Percentiles rank a stretch among this genome's conserved stretches.
phyloP scores from a whole-genome alignment of 495 filamentous ascomycete species.

The Podospora australis region DNA sequence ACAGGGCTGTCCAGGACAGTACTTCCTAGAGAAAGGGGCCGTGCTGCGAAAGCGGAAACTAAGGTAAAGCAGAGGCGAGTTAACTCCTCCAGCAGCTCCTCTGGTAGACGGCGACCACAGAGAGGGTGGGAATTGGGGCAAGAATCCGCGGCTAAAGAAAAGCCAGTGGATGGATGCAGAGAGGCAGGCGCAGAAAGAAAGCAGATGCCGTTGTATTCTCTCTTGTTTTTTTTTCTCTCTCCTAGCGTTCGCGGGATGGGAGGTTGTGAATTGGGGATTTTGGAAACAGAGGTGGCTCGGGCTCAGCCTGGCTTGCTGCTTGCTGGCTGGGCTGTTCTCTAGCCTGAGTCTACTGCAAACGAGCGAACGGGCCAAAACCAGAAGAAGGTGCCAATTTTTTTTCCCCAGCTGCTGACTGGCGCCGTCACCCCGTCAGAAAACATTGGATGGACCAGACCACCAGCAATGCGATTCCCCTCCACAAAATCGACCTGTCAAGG shows the following conservation, averaged over 20 bases:
- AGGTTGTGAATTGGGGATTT: constrained; percentile 14
- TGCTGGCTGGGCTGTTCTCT: too few species aligned
- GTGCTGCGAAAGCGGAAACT: constrained; percentile 13
- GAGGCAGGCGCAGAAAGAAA: constrained; percentile 3
- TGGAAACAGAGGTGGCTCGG: constrained; percentile 5
- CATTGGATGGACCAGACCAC: not conserved
- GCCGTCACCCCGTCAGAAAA: not conserved
- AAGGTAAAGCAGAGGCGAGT: constrained; percentile 15
- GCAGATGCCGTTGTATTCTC: not conserved
- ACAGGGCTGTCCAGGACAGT: constrained; percentile 12
- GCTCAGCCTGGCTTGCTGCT: not conserved
- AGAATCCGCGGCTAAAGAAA: constrained; percentile 6
- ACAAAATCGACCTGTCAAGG: too few species aligned
- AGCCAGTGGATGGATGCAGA: constrained; percentile 6
- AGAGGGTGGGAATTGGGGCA: constrained; percentile 13
- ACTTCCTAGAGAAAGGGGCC: not conserved
- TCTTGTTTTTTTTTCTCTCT: constrained; percentile 10
- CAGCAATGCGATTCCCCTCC: too few species aligned
- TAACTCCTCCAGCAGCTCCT: constrained; percentile 13
- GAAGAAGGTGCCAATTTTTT: not conserved
- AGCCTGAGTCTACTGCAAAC: too few species aligned
- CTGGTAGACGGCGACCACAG: constrained; percentile 8
- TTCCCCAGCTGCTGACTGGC: not conserved
- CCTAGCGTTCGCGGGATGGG: constrained; percentile 5
- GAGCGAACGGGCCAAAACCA: too few species aligned